Evolutionary conservation across 1,284 basidiomycete genomes (phyloP), one percentile per base, ranked within the genome.

Genomic region (Cutaneotrichosporon sp.): DNA sequence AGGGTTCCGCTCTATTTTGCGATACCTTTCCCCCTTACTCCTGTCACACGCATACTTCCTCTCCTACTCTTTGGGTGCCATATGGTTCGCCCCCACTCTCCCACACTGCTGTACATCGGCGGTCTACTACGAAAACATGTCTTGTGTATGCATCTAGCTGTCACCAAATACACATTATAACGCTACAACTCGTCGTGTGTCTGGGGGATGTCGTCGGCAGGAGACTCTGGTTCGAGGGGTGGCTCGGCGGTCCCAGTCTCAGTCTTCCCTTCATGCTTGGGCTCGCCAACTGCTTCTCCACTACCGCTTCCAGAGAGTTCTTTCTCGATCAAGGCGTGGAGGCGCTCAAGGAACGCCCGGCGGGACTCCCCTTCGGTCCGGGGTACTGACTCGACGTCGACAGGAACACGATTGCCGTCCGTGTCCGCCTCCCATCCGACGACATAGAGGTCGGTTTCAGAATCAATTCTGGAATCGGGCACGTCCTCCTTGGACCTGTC

Each of bases 121-220:
- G 43, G 38, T 22, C 37, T 43, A 26, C 49, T 44, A 19, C 12
- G 16, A 24, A 41, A 41, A 22, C 26, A 22, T 41, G 20, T 41
- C 20, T 45, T 58, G 56, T 58, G 56, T 58, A 58, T 58, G 56
- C 56, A 58, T 58, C 52, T 58, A 58, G 52, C 22, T 44, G 24
- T 33, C 29, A n/a, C 19, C 35, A 11, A 34, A 5, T 27, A n/a
- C 11, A 34, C 22, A 14, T 14, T 22, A 14, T 19, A 34, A 5
- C 16, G 27, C 37, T 53, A 53, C 27, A 53, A 34, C 27, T 53
- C 52, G 34, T 49, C 51, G 24, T 32, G 44, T 22, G 34, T 17
- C 1, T 14, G 14, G 19, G 19, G 27, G 37, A 19, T 19, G 19
- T 27, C 45, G 19, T 46, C 24, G 8, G 31, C n/a, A 4, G 8